phyloP scores from a whole-genome alignment of 139 green algal genomes.

The Volvox africanus region DNA sequence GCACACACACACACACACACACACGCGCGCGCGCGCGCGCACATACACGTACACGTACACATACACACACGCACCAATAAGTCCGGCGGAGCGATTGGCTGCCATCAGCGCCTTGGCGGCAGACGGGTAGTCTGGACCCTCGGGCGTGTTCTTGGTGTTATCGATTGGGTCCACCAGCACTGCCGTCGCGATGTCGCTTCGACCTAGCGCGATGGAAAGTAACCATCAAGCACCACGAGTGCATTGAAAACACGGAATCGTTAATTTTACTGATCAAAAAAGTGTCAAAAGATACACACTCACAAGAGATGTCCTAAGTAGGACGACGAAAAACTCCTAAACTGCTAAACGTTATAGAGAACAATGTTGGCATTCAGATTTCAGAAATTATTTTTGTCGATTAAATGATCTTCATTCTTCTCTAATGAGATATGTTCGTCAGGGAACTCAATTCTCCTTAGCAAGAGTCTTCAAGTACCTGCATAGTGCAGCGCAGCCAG shows the following conservation, averaged over 20 bases:
- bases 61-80: slow-evolving; percentile 3
- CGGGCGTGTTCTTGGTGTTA: background rate
- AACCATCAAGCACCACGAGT: too few relatives aligned
- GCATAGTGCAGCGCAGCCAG: slow-evolving; percentile 39
- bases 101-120: background rate
- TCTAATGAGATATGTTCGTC: too few relatives aligned
- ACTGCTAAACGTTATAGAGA: too few relatives aligned
- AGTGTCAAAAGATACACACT: too few relatives aligned
- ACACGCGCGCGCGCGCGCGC: background rate
- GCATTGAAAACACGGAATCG: too few relatives aligned
- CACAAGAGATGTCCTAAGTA: too few relatives aligned
- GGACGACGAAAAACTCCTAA: too few relatives aligned
- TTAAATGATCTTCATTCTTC: too few relatives aligned
- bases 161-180: slow-evolving; percentile 36
- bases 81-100: background rate
- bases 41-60: background rate
- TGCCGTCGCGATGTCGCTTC: background rate
- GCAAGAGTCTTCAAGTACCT: background rate
- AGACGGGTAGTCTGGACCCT: slow-evolving; percentile 25
- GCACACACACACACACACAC: background rate
- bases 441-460: too few relatives aligned
- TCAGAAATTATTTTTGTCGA: too few relatives aligned
- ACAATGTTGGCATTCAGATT: too few relatives aligned
- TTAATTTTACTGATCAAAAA: too few relatives aligned
- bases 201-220: background rate